Base-by-base conservation (phyloP, 2,329 filamentous ascomycete genomes). In the Trichoderma semiorbis region DNA sequence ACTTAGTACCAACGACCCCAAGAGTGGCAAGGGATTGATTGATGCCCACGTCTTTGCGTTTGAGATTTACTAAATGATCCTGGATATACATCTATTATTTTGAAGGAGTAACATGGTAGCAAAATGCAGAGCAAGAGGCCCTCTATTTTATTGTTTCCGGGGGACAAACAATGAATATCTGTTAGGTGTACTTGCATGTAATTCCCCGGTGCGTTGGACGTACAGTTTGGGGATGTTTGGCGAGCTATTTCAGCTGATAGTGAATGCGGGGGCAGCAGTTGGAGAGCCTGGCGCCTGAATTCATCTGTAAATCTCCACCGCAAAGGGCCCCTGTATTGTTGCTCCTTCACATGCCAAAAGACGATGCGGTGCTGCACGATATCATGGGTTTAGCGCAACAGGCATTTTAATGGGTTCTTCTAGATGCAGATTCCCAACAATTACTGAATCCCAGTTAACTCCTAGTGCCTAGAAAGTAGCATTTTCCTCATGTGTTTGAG, bases 251-350 rank as follows among this genome's bases (percentile, higher is more conserved):
- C 55, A 34, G 66, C 28, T 34, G 64, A 34, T 67, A 36, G 64
- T 24, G 50, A 67, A 32, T 67, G 64, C 64, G 64, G 64, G 47
- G 64, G 64, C 47, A 36, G 47, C 50, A 67, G 50, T 55, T 58
- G 50, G 64, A 67, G 64, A 43, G 26, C 28, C 24, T 1, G 21
- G 28, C 7, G 50, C 50, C 64, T 43, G 11, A 67, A 43, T 3
- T 67, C 18, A 8, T 60, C 34, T 21, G n/a, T n/a, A 7, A 11
- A 36, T 34, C 64, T 53, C 64, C 64, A 39, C 64, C 21, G 50
- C 64, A 67, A 43, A 58, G 43, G 28, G 50, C 24, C 64, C 64
- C 50, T 67, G 64, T 67, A 43, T 43, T 53, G 1, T 8, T n/a
- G 47, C 3, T 24, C 34, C 50, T 67, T 67, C 32, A 67, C 50